Conservation (phyloP, 306 rosid genomes). For the Alnus glutinosa region DNA sequence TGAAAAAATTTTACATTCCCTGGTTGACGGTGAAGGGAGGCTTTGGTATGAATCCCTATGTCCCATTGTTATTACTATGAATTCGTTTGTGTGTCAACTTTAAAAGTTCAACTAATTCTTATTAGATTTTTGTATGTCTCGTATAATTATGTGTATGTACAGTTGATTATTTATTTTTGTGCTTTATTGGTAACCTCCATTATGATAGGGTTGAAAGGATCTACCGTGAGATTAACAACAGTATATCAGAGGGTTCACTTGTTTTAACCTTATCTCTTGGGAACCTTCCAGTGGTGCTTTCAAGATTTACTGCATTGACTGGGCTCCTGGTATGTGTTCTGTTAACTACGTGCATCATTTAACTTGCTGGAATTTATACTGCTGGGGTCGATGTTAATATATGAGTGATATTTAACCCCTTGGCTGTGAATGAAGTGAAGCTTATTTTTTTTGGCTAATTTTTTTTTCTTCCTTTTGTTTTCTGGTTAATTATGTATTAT, state of each 20-base stretch:
- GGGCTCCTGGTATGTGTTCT: conserved; percentile 80
- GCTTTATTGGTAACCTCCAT: conserved; percentile 17
- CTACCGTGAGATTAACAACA: conserved; percentile 78
- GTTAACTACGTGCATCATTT: conserved; percentile 15
- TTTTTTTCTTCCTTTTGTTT: not conserved
- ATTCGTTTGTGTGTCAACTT: conserved; percentile 6
- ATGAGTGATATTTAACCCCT: not conserved
- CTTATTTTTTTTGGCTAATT: not conserved
- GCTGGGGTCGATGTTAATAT: not conserved
- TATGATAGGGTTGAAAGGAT: conserved; percentile 81
- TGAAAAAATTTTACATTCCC: conserved; percentile 77
- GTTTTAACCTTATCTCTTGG: conserved; percentile 63
- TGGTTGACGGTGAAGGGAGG: conserved; percentile 84
- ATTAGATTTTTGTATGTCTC: not conserved
- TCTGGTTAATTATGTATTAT: not conserved
- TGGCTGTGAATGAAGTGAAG: not conserved
- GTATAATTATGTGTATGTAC: not conserved
- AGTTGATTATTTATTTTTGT: conserved; percentile 9
- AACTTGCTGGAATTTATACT: not conserved
- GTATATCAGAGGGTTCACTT: conserved; percentile 68
- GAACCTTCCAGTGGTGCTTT: conserved; percentile 73
- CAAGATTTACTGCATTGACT: conserved; percentile 83
- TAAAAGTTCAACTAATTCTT: not conserved
- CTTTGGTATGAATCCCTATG: conserved; percentile 64
- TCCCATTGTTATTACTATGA: conserved; percentile 11